Base-by-base conservation (phyloP, 2,329 filamentous ascomycete species). In the Fusarium agapanthi region DNA sequence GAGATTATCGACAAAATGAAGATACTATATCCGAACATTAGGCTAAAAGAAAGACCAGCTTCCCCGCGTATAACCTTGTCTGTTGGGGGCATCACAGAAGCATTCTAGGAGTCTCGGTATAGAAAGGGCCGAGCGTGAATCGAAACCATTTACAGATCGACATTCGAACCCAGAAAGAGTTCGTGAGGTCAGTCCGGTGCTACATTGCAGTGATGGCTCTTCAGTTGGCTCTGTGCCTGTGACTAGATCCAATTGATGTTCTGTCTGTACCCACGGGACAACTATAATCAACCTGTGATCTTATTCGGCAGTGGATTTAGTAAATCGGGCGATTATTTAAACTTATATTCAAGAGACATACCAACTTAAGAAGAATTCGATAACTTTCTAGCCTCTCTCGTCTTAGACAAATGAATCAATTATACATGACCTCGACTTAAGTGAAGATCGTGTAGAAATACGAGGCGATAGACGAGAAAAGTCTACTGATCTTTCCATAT, bases 371-470 rank as follows among this genome's bases (percentile, higher is more conserved):
- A n/a, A n/a, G n/a, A n/a, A n/a, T n/a, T n/a, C n/a, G n/a, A n/a
- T n/a, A n/a, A n/a, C n/a, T n/a, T n/a, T n/a, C n/a, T 10, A 14
- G 8, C 5, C 16, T 26, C 1, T 2, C 18, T 28, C 4, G 22
- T 48, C 3, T 32, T n/a, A 3, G 3, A 9, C 0, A 7, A 48
- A 7, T 8, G 0, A 4, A 14, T 9, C 1, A 26, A 10, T 6
- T 6, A 6, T 13, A 18, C 0, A 7, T 13, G 24, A 38, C 34
- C 11, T 53, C 14, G 5, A 2, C 28, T 20, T 14, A 15, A 50
- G 16, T 20, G 1, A 30, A 2, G 3, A 40, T n/a, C 15, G 12
- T 22, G 34, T 18, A n/a, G 8, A 28, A 40, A 54, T 54, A 40
- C 50, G 24, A 54, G 2, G 50, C 10, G 1, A 4, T 28, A n/a